A percentile compares a stretch with the other conserved stretches of the same genome.
phyloP scores from a whole-genome alignment of 2,329 filamentous ascomycete species.

The Remersonia thermophila region DNA sequence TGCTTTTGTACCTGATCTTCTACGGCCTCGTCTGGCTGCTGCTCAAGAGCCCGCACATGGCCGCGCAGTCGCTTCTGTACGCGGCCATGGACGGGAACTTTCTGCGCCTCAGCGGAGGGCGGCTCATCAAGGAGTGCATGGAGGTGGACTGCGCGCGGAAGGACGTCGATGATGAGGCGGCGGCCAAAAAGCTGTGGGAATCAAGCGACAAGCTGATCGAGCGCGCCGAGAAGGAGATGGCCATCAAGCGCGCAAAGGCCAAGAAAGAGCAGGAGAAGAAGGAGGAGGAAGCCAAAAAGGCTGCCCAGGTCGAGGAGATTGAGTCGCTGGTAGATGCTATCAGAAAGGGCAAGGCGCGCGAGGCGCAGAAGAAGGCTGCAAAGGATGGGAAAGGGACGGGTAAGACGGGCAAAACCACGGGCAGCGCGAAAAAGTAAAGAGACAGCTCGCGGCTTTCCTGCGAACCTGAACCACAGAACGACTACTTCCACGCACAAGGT shows the following conservation, averaged over 20 bases:
- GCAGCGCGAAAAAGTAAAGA: no score
- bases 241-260: conserved; percentile 37
- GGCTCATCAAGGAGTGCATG: conserved; percentile 78
- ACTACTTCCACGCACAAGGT: no score
- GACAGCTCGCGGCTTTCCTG: no score
- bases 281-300: conserved; percentile 24
- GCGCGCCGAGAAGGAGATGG: conserved; percentile 66
- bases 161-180: conserved; percentile 65
- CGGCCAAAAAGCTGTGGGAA: conserved; percentile 81
- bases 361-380: conserved; percentile 13
- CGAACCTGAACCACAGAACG: no score
- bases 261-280: conserved; percentile 26
- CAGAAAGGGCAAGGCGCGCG: conserved; percentile 29
- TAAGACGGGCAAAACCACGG: not conserved
- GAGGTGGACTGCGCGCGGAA: conserved; percentile 57
- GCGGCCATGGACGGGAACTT: conserved; percentile 73
- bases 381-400: conserved; percentile 3
- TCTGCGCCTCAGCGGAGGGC: conserved; percentile 52
- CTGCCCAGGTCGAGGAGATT: conserved; percentile 26
- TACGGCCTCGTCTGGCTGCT: conserved; percentile 81
- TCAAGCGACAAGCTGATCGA: conserved; percentile 77
- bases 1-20: conserved; percentile 61
- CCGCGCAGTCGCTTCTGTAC: conserved; percentile 74
- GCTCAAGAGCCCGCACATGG: conserved; percentile 71
- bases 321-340: conserved; percentile 31